Evolutionary conservation across 1,139 yeast species (phyloP).

Genomic region (Debaryomyces fabryi): DNA sequence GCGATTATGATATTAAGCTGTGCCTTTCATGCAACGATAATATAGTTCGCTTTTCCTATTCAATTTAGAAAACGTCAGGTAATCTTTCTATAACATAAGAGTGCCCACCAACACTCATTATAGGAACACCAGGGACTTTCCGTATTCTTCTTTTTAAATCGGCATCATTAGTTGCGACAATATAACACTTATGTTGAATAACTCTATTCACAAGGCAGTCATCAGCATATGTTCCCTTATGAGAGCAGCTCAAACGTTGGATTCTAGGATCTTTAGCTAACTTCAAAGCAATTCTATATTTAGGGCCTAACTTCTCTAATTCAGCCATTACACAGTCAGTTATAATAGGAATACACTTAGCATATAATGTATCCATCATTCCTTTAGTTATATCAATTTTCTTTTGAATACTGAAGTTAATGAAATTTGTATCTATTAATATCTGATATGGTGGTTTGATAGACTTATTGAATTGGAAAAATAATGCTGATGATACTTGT

Average conservation of each 20-base stretch:
- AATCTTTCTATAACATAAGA: conserved; percentile 89
- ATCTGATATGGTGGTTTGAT: conserved; percentile 97
- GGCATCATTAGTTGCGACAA: conserved; percentile 98
- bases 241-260: conserved; percentile 83
- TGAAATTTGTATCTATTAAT: conserved; percentile 92
- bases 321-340: conserved; percentile 99
- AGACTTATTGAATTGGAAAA: conserved; percentile 92
- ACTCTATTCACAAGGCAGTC: conserved; percentile 93
- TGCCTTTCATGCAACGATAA: not conserved
- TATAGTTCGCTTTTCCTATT: not conserved
- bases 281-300: conserved; percentile 87
- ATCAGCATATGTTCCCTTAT: conserved; percentile 97
- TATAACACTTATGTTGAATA: conserved; percentile 93
- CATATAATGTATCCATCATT: conserved; percentile 92
- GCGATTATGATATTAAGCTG: not conserved
- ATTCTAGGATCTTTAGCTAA: conserved; percentile 94
- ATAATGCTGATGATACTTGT: conserved; percentile 92
- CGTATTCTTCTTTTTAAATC: conserved; percentile 91
- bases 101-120: conserved; percentile 95
- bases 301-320: conserved; percentile 92
- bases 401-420: conserved; percentile 93
- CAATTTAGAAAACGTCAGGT: conserved; percentile 79
- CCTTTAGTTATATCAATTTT: conserved; percentile 91
- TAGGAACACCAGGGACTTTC: conserved; percentile 95
- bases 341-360: conserved; percentile 92